These are phyloP conservation scores for Phlyctochytrium planicorne DNA, from an alignment of 192 early-diverging fungal genomes.

Conservation along the genomic window DNA sequence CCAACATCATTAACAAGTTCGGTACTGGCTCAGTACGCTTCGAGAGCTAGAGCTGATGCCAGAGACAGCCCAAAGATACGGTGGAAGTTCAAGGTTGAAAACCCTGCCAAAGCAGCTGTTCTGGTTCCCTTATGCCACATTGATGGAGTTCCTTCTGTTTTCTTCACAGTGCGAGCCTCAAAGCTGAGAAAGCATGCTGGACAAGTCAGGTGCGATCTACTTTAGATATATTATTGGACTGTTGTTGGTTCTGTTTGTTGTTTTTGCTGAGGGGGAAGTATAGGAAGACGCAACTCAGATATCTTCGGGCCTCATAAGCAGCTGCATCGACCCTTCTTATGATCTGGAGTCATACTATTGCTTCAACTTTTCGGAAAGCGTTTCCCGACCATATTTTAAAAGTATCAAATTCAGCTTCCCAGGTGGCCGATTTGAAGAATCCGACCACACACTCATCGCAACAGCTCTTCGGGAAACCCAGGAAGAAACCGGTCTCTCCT, in stretches of 20 bases:
- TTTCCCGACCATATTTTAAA: background rate
- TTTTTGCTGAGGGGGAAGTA: too few relatives aligned
- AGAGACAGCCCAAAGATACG: background rate
- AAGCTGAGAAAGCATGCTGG: constrained; percentile 71
- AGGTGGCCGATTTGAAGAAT: constrained; percentile 46
- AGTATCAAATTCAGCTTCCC: constrained; percentile 33
- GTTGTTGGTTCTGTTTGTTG: too few relatives aligned
- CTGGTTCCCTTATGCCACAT: constrained; percentile 23
- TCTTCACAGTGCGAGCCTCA: constrained; percentile 75
- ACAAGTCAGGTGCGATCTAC: constrained; percentile 53
- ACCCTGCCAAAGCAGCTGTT: background rate
- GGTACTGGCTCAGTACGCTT: too few relatives aligned
- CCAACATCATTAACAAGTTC: too few relatives aligned
- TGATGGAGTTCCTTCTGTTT: constrained; percentile 58
- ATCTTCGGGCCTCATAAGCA: too few relatives aligned
- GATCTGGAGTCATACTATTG: constrained; percentile 51
- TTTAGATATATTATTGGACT: too few relatives aligned
- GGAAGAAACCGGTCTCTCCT: constrained; percentile 70
- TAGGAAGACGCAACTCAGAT: too few relatives aligned
- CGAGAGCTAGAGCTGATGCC: too few relatives aligned
- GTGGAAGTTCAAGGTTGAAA: background rate
- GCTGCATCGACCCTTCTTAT: too few relatives aligned
- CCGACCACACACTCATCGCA: constrained; percentile 52
- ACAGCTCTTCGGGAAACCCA: constrained; percentile 79
- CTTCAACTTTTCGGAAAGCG: background rate